Base-by-base conservation (phyloP, 2,329 filamentous ascomycete species). In the Colletotrichum musae region DNA sequence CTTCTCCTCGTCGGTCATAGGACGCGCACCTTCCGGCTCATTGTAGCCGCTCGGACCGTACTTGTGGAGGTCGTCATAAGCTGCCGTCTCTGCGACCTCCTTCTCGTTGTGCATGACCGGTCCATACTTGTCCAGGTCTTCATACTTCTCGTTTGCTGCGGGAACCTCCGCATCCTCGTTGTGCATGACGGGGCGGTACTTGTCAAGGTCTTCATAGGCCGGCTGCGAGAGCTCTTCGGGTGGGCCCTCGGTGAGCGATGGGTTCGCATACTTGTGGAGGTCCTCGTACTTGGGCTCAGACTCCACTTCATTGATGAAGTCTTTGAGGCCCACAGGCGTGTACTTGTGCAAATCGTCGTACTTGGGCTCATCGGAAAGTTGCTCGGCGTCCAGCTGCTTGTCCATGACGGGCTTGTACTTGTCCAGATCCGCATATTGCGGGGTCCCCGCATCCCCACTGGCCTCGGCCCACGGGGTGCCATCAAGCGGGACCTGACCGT, bases 271-370 rank as follows among this genome's bases (percentile, higher is more conserved):
- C 24, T 79, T 74, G 57, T 75, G 63, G 10, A 83, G 75, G 64
- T 83, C 80, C 0, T 82, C 75, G 61, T 83, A 84, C 16, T 60
- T 68, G 21, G 68, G 52, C 16, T 39, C 47, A 6, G 63, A 41
- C 10, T 57, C 39, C 2, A 15, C 26, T 16, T 68, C 64, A 18
- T 45, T 54, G n/a, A 62, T 16, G 28, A 69, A 60, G 16, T 71
- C 65, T 6, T 36, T 43, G 12, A 70, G 58, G 18, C 64, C 68
- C 12, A 79, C 75, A 4, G 81, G 78, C 1, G 75, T 77, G 67
- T 84, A 85, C 47, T 80, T 75, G 64, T 79, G 72, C 53, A 87
- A 74, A 56, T 87, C 84, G 3, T 83, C 76, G 64, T 85, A 82
- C 41, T 78, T 70, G 39, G 75, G 66, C 13, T 74, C 48, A 15